Evolutionary conservation across 345 rosid species (phyloP).

Genomic region (Citrus medica): DNA sequence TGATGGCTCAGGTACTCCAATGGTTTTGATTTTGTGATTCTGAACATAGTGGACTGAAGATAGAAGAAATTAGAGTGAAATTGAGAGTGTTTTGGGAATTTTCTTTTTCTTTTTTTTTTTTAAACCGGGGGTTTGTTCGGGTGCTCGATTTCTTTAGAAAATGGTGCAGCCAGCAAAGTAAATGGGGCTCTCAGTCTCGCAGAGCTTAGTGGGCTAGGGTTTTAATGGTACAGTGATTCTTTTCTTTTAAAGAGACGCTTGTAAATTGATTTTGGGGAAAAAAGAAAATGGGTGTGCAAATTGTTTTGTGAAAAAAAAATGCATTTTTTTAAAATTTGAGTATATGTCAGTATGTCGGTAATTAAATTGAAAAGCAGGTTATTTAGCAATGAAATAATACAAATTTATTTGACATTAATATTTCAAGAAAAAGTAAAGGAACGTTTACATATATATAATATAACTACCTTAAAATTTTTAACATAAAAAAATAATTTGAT

Average conservation of each 20-base stretch:
- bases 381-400: no score
- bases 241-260: not conserved
- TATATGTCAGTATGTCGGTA: no score
- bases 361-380: no score
- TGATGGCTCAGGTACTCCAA: conserved; percentile 24
- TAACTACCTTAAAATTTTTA: no score
- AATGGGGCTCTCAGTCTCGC: not conserved
- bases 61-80: not conserved
- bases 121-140: not conserved
- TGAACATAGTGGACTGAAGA: conserved; percentile 23
- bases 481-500: no score
- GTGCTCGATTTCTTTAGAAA: not conserved
- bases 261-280: not conserved
- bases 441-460: no score
- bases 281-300: not conserved
- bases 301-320: not conserved
- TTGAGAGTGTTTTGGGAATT: not conserved
- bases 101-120: no score
- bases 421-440: no score
- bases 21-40: conserved; percentile 26
- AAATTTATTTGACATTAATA: no score
- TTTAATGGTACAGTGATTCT: not conserved
- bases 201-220: not conserved
- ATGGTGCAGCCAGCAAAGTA: not conserved
- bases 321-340: no score